phyloP scores from a whole-genome alignment of 352 stramenopile genomes.

The Phytophthora megakarya region DNA sequence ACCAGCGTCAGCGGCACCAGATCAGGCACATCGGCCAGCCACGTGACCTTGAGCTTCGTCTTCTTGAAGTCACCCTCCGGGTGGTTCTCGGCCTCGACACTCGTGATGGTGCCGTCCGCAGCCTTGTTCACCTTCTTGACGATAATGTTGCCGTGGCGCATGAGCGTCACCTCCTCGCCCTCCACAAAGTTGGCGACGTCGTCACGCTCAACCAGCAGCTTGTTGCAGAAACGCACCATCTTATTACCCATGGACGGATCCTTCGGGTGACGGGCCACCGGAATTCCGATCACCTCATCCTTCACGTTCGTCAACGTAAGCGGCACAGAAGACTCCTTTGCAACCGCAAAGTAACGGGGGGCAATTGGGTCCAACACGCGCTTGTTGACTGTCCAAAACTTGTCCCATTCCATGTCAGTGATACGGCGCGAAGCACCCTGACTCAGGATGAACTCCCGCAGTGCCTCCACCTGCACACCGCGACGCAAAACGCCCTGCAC shows the following conservation, averaged over 20 bases:
- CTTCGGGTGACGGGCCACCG: constrained; percentile 80
- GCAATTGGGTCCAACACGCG: constrained; percentile 96
- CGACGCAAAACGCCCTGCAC: constrained; percentile 96
- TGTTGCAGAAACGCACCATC: constrained; percentile 87
- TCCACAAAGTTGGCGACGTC: constrained; percentile 94
- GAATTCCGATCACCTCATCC: constrained; percentile 61
- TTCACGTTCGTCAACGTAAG: constrained; percentile 89
- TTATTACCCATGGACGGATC: constrained; percentile 81
- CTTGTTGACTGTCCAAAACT: constrained; percentile 99
- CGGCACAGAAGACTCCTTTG: constrained; percentile 84
- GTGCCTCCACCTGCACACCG: constrained; percentile 94
- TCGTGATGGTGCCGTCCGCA: constrained; percentile 52
- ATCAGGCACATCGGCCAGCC: constrained; percentile 92
- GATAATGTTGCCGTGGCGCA: constrained; percentile 96
- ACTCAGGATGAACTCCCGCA: constrained; percentile 97
- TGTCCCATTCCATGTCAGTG: constrained; percentile 99
- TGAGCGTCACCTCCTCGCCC: constrained; percentile 97
- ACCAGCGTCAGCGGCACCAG: constrained; percentile 91
- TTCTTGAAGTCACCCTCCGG: constrained; percentile 93
- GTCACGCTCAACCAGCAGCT: constrained; percentile 95
- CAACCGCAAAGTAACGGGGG: constrained; percentile 97
- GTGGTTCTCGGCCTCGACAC: constrained; percentile 77
- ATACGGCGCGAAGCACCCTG: constrained; percentile 96
- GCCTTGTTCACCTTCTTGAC: constrained; percentile 76
- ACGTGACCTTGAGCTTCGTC: constrained; percentile 97